Evolutionary conservation across 1,284 basidiomycete genomes (phyloP).

Genomic region (Moesziomyces sp.): DNA sequence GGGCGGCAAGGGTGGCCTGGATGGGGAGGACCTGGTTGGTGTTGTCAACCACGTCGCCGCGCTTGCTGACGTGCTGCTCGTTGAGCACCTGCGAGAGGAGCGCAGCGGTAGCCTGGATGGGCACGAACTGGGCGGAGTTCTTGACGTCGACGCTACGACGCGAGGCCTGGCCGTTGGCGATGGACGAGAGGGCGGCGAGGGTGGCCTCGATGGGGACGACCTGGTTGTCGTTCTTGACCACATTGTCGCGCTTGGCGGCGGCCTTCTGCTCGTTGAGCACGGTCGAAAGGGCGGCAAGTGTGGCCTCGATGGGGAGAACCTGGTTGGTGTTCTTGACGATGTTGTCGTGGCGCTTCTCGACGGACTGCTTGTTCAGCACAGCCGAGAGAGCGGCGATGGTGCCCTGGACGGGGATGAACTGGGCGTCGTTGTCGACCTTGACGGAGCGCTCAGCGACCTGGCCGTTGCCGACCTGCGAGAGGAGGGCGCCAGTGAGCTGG

Average conservation of each 20-base stretch:
- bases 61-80: slow-evolving; percentile 2
- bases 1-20: slow-evolving; percentile 30
- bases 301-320: slow-evolving; percentile 35
- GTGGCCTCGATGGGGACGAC: slow-evolving; percentile 19
- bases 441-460: slow-evolving; percentile 34
- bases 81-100: slow-evolving; percentile 5
- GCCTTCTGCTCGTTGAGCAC: slow-evolving; percentile 40
- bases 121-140: slow-evolving; percentile 2
- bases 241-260: slow-evolving; percentile 19
- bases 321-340: slow-evolving; percentile 30
- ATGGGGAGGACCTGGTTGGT: slow-evolving; percentile 34
- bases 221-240: slow-evolving; percentile 35
- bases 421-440: slow-evolving; percentile 33
- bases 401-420: slow-evolving; percentile 37
- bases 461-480: slow-evolving; percentile 44
- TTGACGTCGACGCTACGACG: not conserved
- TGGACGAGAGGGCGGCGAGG: slow-evolving; percentile 4
- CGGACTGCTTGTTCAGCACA: slow-evolving; percentile 31
- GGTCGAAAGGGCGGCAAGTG: slow-evolving; percentile 32
- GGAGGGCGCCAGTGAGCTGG: slow-evolving; percentile 32
- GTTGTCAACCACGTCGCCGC: slow-evolving; percentile 18
- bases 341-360: slow-evolving; percentile 12
- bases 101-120: slow-evolving; percentile 9
- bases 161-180: slow-evolving; percentile 3
- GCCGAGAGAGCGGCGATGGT: slow-evolving; percentile 32